Base-by-base conservation (phyloP, 78 protist genomes). In the Protostelium mycophagum region DNA sequence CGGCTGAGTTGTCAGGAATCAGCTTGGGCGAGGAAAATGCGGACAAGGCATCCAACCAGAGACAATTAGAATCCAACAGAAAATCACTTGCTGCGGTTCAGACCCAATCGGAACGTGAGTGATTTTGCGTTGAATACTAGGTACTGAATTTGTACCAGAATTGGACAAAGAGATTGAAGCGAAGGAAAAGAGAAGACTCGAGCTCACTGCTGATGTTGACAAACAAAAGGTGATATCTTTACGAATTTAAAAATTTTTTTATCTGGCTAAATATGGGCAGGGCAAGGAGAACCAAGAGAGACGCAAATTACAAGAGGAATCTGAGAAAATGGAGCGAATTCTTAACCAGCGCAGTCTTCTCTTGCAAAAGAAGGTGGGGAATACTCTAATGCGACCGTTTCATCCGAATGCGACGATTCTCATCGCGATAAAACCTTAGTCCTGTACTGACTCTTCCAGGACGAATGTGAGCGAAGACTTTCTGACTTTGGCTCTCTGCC, bases 301-400 rank as follows among this genome's bases (percentile, higher is more conserved):
- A 16, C 5, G 73, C 31, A 51, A 51, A 25, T 35, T 73, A n/a
- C 63, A 37, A 23, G 39, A 36, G 87, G 90, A 34, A n/a, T 85
- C 31, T 10, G 89, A 89, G 28, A 73, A 63, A 0, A 0, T 91
- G 93, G 84, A 88, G 35, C 23, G 10, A 0, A 38, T 87, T 36
- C 37, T 85, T 16, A 85, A 85, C 86, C 5, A 5, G 34, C 86
- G 86, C 37, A 85, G 86, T 85, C n/a, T 85, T 16, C 37, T 85
- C 36, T 16, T 35, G 5, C 86, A 85, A 16, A 85, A 85, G 86
- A 85, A 36, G 37, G n/a, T n/a, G n/a, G n/a, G n/a, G n/a, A n/a
- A n/a, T n/a, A n/a, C n/a, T n/a, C n/a, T n/a, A n/a, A n/a, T n/a
- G n/a, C n/a, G n/a, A n/a, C n/a, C n/a, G n/a, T n/a, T n/a, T n/a